Percentiles rank a stretch among this genome's conserved stretches.
These are phyloP conservation scores for Quercus lobata DNA, from an alignment of 331 rosid genomes.

Conservation along the genomic window DNA sequence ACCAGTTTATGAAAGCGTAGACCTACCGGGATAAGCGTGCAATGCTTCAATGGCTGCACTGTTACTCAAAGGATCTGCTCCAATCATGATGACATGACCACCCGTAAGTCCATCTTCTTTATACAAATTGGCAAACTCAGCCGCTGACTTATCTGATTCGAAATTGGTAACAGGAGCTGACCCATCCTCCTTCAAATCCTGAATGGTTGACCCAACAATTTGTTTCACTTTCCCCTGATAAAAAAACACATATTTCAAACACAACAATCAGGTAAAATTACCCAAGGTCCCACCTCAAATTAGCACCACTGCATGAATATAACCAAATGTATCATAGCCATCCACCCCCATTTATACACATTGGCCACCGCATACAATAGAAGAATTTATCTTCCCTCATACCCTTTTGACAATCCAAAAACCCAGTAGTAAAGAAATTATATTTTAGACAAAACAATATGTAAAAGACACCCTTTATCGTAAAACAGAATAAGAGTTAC, in stretches of 20 bases:
- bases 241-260: neutral
- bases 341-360: neutral
- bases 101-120: constrained; percentile 69
- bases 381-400: neutral
- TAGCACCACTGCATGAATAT: neutral
- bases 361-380: neutral
- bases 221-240: constrained; percentile 88
- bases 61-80: constrained; percentile 82
- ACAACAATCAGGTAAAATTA: neutral
- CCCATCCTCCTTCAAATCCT: constrained; percentile 65
- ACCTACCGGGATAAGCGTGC: constrained; percentile 60
- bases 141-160: constrained; percentile 81
- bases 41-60: constrained; percentile 78
- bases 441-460: neutral
- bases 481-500: neutral
- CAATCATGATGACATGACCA: constrained; percentile 93
- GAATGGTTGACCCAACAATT: constrained; percentile 88
- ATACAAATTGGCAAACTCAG: constrained; percentile 72
- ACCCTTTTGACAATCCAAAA: neutral
- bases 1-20: constrained; percentile 9
- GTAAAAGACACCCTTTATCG: neutral
- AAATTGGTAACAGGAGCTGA: constrained; percentile 75
- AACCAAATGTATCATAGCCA: neutral
- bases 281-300: neutral
- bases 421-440: neutral